A percentile compares a stretch with the other conserved stretches of the same genome.
These are phyloP conservation scores for Gossypium stocksii DNA, from an alignment of 345 rosid genomes.

Conservation along the genomic window DNA sequence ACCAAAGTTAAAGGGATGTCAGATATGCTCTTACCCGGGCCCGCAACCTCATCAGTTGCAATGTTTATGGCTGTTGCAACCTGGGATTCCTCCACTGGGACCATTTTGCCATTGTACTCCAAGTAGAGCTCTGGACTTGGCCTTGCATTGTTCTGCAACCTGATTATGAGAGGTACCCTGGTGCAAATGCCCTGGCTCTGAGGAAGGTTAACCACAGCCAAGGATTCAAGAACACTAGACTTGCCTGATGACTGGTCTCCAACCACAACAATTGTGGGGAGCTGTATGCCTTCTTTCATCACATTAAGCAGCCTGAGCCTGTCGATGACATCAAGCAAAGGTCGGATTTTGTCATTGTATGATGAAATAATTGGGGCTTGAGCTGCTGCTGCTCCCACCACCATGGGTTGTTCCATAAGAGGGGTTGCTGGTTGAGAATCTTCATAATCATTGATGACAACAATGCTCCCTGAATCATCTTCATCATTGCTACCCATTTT, in stretches of 20 bases:
- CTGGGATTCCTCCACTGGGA: no score
- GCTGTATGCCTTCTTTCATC: background rate
- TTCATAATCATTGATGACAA: background rate
- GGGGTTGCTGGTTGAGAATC: background rate
- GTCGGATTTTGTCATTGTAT: background rate
- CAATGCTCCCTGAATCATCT: background rate
- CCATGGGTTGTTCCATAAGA: background rate
- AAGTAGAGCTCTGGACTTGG: no score
- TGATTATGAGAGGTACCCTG: background rate
- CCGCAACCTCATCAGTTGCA: no score
- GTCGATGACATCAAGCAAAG: background rate
- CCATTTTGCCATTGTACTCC: no score
- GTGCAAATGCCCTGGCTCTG: background rate
- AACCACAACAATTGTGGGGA: background rate
- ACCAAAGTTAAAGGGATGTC: no score
- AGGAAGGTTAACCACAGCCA: background rate
- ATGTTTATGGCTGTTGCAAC: no score
- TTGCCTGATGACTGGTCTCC: background rate
- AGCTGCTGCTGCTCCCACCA: background rate
- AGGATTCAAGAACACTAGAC: background rate
- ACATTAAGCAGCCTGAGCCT: background rate
- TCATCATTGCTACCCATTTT: background rate
- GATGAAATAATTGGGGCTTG: background rate
- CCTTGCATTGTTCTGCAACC: background rate
- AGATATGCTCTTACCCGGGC: no score